phyloP scores from a whole-genome alignment of 2,329 filamentous ascomycete species.

The Nakataea oryzae region DNA sequence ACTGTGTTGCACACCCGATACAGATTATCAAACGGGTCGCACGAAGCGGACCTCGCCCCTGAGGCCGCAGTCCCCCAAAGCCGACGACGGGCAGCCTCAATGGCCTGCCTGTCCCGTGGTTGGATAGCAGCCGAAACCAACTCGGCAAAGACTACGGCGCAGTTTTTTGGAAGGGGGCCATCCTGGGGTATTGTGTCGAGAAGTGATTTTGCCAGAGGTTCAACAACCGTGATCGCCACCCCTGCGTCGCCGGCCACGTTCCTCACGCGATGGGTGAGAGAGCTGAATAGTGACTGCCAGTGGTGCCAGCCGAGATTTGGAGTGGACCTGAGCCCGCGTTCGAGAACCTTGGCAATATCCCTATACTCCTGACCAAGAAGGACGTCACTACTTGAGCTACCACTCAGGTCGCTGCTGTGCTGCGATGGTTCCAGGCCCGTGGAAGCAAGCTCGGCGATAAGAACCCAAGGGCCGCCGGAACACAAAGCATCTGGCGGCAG shows the following conservation, averaged over 20 bases:
- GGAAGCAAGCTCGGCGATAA: constrained; percentile 35
- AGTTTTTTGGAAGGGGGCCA: constrained; percentile 13
- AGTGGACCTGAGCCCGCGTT: constrained; percentile 43
- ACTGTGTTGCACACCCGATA: constrained; percentile 48
- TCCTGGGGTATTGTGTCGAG: constrained; percentile 22
- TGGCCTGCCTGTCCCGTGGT: constrained; percentile 48
- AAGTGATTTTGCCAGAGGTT: constrained; percentile 54
- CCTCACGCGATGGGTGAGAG: constrained; percentile 44
- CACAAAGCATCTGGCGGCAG: constrained; percentile 32
- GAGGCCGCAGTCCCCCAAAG: constrained; percentile 49
- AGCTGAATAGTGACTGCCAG: constrained; percentile 46
- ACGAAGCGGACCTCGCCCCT: constrained; percentile 28
- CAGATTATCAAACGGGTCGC: constrained; percentile 56
- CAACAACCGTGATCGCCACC: constrained; percentile 55
- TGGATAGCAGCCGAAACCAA: constrained; percentile 38
- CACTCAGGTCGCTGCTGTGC: constrained; percentile 23
- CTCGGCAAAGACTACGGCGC: constrained; percentile 25
- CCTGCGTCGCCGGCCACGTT: constrained; percentile 58
- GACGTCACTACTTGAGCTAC: constrained; percentile 27
- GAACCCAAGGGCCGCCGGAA: constrained; percentile 40
- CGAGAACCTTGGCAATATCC: constrained; percentile 56
- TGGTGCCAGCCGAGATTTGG: constrained; percentile 33
- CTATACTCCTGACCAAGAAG: constrained; percentile 59
- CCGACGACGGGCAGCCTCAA: constrained; percentile 55
- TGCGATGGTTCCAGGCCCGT: constrained; percentile 29